Evolutionary conservation across 345 rosid species (phyloP).

Genomic region (Melastoma malabathricum): DNA sequence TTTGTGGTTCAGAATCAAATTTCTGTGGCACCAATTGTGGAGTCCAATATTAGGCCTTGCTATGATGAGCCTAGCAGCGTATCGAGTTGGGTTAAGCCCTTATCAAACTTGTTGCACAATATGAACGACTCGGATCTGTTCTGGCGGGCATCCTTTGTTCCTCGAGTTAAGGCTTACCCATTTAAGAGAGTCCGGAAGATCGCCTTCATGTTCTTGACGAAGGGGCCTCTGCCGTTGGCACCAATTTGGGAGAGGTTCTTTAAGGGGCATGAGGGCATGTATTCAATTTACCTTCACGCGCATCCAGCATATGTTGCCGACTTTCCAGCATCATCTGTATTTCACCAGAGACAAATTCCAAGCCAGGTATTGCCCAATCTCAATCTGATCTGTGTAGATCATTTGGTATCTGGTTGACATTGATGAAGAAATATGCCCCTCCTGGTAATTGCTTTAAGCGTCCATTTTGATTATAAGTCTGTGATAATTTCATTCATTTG

Average conservation of each 20-base stretch:
- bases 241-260: constrained; percentile 81
- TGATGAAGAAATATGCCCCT: too few relatives aligned
- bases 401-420: not conserved
- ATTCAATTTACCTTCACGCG: constrained; percentile 53
- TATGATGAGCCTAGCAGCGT: constrained; percentile 6
- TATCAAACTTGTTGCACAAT: constrained; percentile 12
- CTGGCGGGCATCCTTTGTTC: constrained; percentile 61
- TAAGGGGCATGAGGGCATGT: constrained; percentile 45
- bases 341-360: constrained; percentile 49
- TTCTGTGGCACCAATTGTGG: not conserved
- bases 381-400: not conserved
- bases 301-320: constrained; percentile 21
- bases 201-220: constrained; percentile 78
- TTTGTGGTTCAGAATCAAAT: constrained; percentile 12
- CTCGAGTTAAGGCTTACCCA: constrained; percentile 23
- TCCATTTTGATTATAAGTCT: too few relatives aligned
- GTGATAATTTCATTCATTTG: too few relatives aligned
- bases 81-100: constrained; percentile 13
- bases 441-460: too few relatives aligned
- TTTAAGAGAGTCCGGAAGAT: constrained; percentile 44
- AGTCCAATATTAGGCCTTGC: constrained; percentile 9
- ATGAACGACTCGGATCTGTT: constrained; percentile 38
- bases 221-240: constrained; percentile 55
- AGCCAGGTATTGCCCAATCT: constrained; percentile 38
- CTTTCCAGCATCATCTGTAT: constrained; percentile 39